Evolutionary conservation across 768 basidiomycete genomes (phyloP), one percentile per base, ranked within the genome.

Genomic region (Tulasnella sp.): DNA sequence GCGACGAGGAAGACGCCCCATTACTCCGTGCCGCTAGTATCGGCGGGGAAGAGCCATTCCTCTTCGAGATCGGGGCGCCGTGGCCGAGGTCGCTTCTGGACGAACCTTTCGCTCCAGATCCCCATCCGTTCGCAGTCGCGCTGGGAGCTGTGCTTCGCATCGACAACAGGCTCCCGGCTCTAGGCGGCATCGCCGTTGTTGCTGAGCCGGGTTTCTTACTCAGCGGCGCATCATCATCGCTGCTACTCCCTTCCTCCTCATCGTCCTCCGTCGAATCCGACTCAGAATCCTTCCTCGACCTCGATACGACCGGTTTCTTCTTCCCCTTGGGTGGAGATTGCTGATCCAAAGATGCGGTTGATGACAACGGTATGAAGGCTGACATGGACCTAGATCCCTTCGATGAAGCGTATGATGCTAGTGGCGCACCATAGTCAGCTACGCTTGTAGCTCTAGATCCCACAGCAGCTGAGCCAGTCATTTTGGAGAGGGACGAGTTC

Each of bases 201-300:
- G 47, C 21, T 7, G 21, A 11, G 13, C 30, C 29, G 19, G 27
- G 9, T 19, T 52, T 26, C 27, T 10, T 19, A 7, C 30, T 47
- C 45, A 59, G 26, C 3, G 58, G 58, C 19, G 47, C 58, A 24
- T 59, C 58, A n/a, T 59, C 53, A 43, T 56, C 55, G 27, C 41
- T 48, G 30, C 47, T 41, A 30, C 48, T 50, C 58, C 27, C 27
- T 21, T 30, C 34, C 58, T 51, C 45, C 26, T 59, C 58, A 11
- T 48, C 47, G n/a, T 47, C 43, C 8, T 59, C 58, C 19, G 47
- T 51, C 19, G 34, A 38, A 30, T 47, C 44, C 17, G 55, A 56
- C 42, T 38, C 42, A 23, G 23, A 56, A 27, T 56, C 55, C 24
- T 23, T 5, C 9, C 34, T 38, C 15, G 34, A 38, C 34, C 34